Evolutionary conservation across 331 rosid genomes (phyloP), one percentile per base, ranked within the genome.

Genomic region (Ulmus americana): DNA sequence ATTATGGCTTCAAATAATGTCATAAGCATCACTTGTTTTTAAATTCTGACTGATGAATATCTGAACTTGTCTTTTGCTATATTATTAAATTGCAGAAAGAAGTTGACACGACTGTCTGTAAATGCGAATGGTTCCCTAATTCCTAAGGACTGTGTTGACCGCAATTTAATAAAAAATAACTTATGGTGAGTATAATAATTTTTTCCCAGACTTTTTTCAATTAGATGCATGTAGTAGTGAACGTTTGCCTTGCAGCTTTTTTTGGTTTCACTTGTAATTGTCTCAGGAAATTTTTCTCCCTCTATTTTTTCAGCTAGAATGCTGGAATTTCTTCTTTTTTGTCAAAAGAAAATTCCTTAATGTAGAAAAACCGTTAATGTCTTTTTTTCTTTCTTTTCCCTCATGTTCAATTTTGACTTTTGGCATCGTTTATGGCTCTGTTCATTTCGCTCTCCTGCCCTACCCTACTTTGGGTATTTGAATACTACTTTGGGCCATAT

Each of bases 111-210:
- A 61, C 72, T 91, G 65, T 85, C 91, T 35, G 94, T 88, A 61
- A 83, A 80, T 86, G 97, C 97, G 49, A 85, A 83, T 59, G 96
- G 94, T 55, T 80, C 95, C 45, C 68, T 83, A 63, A 61, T 79
- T 55, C 82, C 92, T 20, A 91, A 86, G 84, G 94, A 88, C 55
- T 57, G 79, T 6, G 15, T 79, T 67, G 95, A 85, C 81, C 74
- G 85, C 63, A 79, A 85, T 77, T 66, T 91, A 73, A 80, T 91
- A 38, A 83, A 82, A 66, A 91, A 84, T 65, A 83, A 80, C 73
- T 20, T 75, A 64, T 88, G 97, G 97, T 91, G 78, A 83, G 96
- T 74, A 12, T 48, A 55, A 63, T 60, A 13, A 28, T 12, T 15
- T 6, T 49, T 12, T 10, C 45, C 12, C n/a, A n/a, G n/a, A 43